These are phyloP conservation scores for Boletus pseudopeckii DNA, from an alignment of 768 basidiomycete genomes.

Conservation along the genomic window DNA sequence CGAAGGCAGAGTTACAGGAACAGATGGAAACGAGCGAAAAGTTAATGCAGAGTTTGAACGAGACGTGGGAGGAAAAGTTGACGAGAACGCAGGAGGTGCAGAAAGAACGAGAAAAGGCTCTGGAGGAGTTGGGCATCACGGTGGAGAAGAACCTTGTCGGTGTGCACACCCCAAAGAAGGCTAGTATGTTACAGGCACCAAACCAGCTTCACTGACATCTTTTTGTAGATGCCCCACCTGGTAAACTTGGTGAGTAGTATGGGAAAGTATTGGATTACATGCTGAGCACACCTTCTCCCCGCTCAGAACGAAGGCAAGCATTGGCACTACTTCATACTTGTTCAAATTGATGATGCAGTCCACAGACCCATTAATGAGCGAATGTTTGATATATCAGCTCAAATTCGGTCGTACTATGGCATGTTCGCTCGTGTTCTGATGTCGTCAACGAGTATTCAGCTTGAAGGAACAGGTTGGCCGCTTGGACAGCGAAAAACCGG, in stretches of 20 bases:
- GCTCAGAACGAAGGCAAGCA: slow-evolving; percentile 66
- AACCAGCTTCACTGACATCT: slow-evolving; percentile 10
- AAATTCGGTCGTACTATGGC: slow-evolving; percentile 81
- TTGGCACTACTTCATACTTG: not conserved
- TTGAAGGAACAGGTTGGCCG: slow-evolving; percentile 66
- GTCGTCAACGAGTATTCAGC: slow-evolving; percentile 14
- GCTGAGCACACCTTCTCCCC: slow-evolving; percentile 14
- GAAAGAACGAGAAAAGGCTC: slow-evolving; percentile 93
- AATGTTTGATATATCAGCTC: slow-evolving; percentile 90
- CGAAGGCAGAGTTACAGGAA: slow-evolving; percentile 96
- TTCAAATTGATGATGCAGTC: slow-evolving; percentile 8
- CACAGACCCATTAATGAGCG: slow-evolving; percentile 92
- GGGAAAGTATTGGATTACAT: not conserved
- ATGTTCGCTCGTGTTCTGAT: slow-evolving; percentile 24
- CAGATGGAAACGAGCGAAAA: slow-evolving; percentile 96
- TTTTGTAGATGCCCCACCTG: slow-evolving; percentile 79
- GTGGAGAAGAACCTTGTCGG: slow-evolving; percentile 96
- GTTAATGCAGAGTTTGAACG: slow-evolving; percentile 87
- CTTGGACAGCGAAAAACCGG: slow-evolving; percentile 73
- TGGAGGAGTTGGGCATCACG: slow-evolving; percentile 96
- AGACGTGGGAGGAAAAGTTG: slow-evolving; percentile 97
- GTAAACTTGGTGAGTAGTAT: slow-evolving; percentile 77
- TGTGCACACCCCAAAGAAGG: slow-evolving; percentile 97
- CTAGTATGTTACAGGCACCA: slow-evolving; percentile 20
- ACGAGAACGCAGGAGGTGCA: slow-evolving; percentile 89